These are phyloP conservation scores for Pseudocercospora fuligena DNA, from an alignment of 2,329 filamentous ascomycete species.

Conservation along the genomic window DNA sequence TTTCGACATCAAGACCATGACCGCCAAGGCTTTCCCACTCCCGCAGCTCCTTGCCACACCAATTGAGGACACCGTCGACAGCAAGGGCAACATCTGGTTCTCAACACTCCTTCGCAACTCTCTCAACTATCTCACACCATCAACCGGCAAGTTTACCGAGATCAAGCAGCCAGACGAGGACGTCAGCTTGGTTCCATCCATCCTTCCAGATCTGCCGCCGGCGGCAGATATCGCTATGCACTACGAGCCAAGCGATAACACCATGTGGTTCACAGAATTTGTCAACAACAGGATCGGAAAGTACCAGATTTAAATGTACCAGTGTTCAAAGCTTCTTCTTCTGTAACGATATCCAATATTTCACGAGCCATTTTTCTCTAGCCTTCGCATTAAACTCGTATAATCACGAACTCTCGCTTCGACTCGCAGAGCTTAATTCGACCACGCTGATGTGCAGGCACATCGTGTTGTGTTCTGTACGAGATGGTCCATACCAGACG, in stretches of 20 bases:
- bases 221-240: conserved; percentile 29
- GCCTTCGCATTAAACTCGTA: too few species aligned
- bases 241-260: conserved; percentile 24
- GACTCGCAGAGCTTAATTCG: too few species aligned
- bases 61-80: conserved; percentile 28
- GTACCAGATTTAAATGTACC: conserved; percentile 19
- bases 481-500: too few species aligned
- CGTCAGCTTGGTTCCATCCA: conserved; percentile 15
- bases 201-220: conserved; percentile 27
- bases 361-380: too few species aligned
- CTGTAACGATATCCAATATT: neutral
- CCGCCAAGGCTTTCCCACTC: conserved; percentile 24
- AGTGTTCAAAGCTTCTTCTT: neutral
- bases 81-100: conserved; percentile 31
- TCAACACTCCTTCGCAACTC: conserved; percentile 27
- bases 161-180: conserved; percentile 27
- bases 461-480: too few species aligned
- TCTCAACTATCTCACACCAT: conserved; percentile 30
- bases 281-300: conserved; percentile 28
- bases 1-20: conserved; percentile 29
- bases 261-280: conserved; percentile 30
- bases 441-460: too few species aligned
- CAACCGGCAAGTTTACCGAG: conserved; percentile 24
- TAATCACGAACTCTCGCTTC: too few species aligned
- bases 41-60: conserved; percentile 27